Evolutionary conservation across 106 monocot genomes (phyloP).

Genomic region (Phalaenopsis aphrodite): DNA sequence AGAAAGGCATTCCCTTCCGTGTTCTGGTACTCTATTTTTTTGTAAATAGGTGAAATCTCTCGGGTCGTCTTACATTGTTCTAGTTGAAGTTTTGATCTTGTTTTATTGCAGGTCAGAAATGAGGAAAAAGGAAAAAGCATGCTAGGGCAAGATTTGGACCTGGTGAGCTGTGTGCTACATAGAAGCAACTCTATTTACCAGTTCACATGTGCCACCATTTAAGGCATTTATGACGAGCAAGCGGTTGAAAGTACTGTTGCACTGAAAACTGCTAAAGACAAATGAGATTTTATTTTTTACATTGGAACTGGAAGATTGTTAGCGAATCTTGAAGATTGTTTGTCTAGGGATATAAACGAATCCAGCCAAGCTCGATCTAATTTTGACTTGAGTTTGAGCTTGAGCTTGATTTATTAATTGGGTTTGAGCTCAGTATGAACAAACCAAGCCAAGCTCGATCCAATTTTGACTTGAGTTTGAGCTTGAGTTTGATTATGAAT

Average conservation of each 20-base stretch:
- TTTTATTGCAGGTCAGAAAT: slow-evolving; percentile 66
- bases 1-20: slow-evolving; percentile 67
- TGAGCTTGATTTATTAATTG: no score
- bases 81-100: slow-evolving; percentile 1
- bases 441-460: no score
- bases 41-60: not conserved
- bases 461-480: no score
- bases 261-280: not conserved
- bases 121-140: slow-evolving; percentile 82
- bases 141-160: slow-evolving; percentile 74
- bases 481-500: no score
- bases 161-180: slow-evolving; percentile 41
- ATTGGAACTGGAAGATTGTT: not conserved
- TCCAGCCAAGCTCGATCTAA: no score
- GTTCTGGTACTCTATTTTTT: slow-evolving; percentile 51
- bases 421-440: no score
- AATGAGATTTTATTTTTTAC: not conserved
- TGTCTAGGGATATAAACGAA: no score
- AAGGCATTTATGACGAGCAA: not conserved
- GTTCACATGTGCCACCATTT: not conserved
- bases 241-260: not conserved
- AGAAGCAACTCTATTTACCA: not conserved
- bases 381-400: no score
- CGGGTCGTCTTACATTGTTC: not conserved
- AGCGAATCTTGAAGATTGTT: not conserved